Conservation (phyloP, 1,139 yeast species). For the Geotrichum australiense region DNA sequence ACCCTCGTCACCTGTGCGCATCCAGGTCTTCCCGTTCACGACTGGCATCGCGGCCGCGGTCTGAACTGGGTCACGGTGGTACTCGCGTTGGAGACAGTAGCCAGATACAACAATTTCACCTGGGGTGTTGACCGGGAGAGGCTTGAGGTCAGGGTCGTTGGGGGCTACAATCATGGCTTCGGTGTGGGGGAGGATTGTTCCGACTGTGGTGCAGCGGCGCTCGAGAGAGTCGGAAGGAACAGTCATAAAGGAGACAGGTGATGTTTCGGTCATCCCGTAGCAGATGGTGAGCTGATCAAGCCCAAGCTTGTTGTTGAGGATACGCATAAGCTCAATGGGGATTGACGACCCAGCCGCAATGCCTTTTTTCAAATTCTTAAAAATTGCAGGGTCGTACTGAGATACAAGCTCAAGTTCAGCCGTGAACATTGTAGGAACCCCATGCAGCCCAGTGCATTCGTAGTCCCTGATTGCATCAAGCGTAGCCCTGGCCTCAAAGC, state of each 20-base stretch:
- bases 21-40: conserved; percentile 30
- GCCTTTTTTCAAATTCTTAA: conserved; percentile 29
- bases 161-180: conserved; percentile 26
- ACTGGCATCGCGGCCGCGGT: conserved; percentile 29
- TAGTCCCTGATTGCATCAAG: conserved; percentile 26
- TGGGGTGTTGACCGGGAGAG: conserved; percentile 25
- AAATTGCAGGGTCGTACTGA: neutral
- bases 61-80: conserved; percentile 27
- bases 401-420: conserved; percentile 27
- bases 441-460: conserved; percentile 30
- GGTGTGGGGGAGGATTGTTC: conserved; percentile 31
- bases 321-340: conserved; percentile 31
- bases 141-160: conserved; percentile 19
- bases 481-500: conserved; percentile 28
- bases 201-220: conserved; percentile 29
- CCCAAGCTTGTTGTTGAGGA: conserved; percentile 23
- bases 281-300: conserved; percentile 30
- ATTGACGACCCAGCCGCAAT: conserved; percentile 33
- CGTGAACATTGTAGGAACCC: conserved; percentile 35
- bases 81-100: conserved; percentile 28
- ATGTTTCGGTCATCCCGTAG: conserved; percentile 35
- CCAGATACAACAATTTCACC: conserved; percentile 34
- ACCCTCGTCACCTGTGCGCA: conserved; percentile 36
- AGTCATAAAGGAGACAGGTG: conserved; percentile 34
- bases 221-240: conserved; percentile 27